Evolutionary conservation across 2,329 filamentous ascomycete genomes (phyloP).

Genomic region (Diaporthe eres): DNA sequence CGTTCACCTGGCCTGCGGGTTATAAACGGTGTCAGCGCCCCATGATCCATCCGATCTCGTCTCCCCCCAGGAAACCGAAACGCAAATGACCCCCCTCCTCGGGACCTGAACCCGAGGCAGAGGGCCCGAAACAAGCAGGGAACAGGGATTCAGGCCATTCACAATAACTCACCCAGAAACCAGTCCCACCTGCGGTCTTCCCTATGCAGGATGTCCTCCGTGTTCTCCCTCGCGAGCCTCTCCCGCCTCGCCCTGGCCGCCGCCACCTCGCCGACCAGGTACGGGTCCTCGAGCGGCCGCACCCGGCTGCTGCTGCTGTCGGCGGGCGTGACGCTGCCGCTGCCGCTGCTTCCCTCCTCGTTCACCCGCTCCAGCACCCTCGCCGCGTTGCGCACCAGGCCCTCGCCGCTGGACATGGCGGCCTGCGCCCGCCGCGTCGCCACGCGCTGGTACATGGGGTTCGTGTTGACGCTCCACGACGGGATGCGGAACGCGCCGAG

Average conservation of each 20-base stretch:
- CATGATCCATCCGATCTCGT: background rate
- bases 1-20: conserved; percentile 63
- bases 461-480: conserved; percentile 70
- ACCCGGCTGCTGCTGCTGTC: conserved; percentile 45
- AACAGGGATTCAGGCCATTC: conserved; percentile 40
- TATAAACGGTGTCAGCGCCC: conserved; percentile 42
- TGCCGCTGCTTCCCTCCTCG: conserved; percentile 51
- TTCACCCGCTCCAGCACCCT: conserved; percentile 54
- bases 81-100: background rate
- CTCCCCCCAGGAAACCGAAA: background rate
- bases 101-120: conserved; percentile 6
- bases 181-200: conserved; percentile 74
- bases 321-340: conserved; percentile 35
- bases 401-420: conserved; percentile 51
- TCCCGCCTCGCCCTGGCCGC: conserved; percentile 70
- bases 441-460: conserved; percentile 74
- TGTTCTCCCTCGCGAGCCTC: conserved; percentile 69
- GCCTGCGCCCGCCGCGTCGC: conserved; percentile 70
- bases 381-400: conserved; percentile 48
- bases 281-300: conserved; percentile 75
- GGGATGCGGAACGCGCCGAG: conserved; percentile 70
- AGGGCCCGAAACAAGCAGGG: conserved; percentile 21
- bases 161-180: conserved; percentile 64
- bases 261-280: conserved; percentile 76
- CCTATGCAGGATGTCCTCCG: conserved; percentile 66